Evolutionary conservation across 306 rosid genomes (phyloP), one percentile per base, ranked within the genome.

Genomic region (Comarum palustre): DNA sequence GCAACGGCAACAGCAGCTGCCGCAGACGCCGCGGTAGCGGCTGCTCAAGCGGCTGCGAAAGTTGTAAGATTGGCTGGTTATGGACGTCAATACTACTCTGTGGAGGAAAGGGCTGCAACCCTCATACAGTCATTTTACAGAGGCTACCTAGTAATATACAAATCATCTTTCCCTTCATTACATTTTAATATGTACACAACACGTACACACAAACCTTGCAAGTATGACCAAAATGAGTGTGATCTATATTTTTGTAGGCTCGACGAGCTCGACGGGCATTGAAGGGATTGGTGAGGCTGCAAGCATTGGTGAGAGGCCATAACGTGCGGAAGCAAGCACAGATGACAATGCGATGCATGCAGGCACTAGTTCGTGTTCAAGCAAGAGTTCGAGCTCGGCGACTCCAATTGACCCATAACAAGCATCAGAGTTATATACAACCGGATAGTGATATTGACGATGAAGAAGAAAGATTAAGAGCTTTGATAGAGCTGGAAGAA

Each of bases 261-360:
- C 84, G 99, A 75, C 86, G 99, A 7, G 99, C 99, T 10, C 43
- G 82, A 77, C 90, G 96, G 11, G 99, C 99, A 0, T 79, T 94
- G 81, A 94, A 94, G 80, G 99, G 97, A 29, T 63, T 94, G 29
- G 99, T 94, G 79, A 86, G 96, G 73, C 71, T 94, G 34, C 99
- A 94, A 52, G 99, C 99, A 52, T 80, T 94, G 43, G 99, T 91
- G 74, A 88, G 99, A 75, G 97, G 99, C 16, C 88, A 94, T 43
- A 91, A 91, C 58, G 99, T 94, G 47, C 66, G 99, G 16, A 94
- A 91, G 83, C 99, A 94, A 86, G 97, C 99, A 9, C 92, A 88
- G 27, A 82, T 89, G 95, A 94, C 99, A 45, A 94, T 94, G 99
- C 83, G 96, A 8, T 91, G 99, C 76, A 94, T 94, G 97, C 96